Conservation (phyloP, 176 grass and related monocot species). For the Secale cereale region DNA sequence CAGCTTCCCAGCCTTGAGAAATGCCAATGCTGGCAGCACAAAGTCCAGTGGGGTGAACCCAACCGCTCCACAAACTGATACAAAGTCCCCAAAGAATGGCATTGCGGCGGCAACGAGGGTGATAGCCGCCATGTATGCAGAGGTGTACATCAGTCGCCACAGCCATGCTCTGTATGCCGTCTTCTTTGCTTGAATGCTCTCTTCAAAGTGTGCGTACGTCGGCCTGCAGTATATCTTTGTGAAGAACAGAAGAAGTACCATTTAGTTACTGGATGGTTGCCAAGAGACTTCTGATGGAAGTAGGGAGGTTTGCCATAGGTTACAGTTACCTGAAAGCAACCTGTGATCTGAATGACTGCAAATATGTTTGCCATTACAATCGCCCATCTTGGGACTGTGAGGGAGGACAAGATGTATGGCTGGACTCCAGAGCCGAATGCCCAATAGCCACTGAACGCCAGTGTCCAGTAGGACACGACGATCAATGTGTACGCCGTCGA, state of each 20-base stretch:
- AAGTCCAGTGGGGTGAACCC: constrained; percentile 84
- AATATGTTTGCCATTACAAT: constrained; percentile 82
- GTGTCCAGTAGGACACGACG: constrained; percentile 63
- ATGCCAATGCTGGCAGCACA: constrained; percentile 58
- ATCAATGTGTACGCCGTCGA: constrained; percentile 57
- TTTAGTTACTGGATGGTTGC: constrained; percentile 12
- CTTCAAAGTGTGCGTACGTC: constrained; percentile 56
- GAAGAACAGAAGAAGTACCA: not conserved
- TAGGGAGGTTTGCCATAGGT: not conserved
- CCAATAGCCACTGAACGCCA: constrained; percentile 76
- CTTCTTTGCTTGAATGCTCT: constrained; percentile 3
- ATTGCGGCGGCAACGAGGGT: constrained; percentile 56
- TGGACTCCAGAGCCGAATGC: constrained; percentile 69
- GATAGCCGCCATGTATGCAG: constrained; percentile 43
- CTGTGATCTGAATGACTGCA: constrained; percentile 83
- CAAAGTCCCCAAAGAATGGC: constrained; percentile 90
- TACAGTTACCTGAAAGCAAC: constrained; percentile 74
- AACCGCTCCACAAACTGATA: constrained; percentile 71
- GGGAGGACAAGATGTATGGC: constrained; percentile 72
- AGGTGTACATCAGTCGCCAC: constrained; percentile 49
- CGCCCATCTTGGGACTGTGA: constrained; percentile 60
- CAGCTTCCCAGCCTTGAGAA: constrained; percentile 43
- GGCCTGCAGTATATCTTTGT: constrained; percentile 78
- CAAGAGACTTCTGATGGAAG: not conserved
- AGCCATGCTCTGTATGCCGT: constrained; percentile 15